Evolutionary conservation across 1,139 yeast species (phyloP), one percentile per base, ranked within the genome.

Genomic region (Debaryomyces coudertii): DNA sequence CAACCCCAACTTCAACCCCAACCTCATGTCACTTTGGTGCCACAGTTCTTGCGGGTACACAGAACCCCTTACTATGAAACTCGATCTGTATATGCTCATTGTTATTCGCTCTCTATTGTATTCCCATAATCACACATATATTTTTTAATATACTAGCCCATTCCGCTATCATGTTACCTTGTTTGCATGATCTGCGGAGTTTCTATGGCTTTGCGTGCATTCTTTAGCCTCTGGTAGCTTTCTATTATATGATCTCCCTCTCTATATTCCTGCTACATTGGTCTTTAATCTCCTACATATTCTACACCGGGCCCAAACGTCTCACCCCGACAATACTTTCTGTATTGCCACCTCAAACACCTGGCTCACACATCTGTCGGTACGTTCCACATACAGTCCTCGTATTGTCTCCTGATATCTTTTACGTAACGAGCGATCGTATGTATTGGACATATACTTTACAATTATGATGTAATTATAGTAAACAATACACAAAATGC

Each of bases 401-500:
- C 29, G 38, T 35, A 35, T 35, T 22, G n/a, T 22, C 28, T 6
- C 18, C 30, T 25, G 28, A 36, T 16, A 22, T 24, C 22, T 36
- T n/a, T 20, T 33, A 33, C 23, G 40, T 36, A 36, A 18, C 30
- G 40, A 16, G 18, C 23, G 7, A 25, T 24, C 40, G 31, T 25
- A 36, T 25, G 30, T 30, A 15, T 15, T 16, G 20, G 22, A 25
- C 41, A 16, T 11, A 18, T 28, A 16, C 41, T 38, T 28, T 28
- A 38, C 41, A 38, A 25, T 33, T 42, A 35, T 42, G 44, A 42
- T 36, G 44, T 42, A 42, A 42, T 36, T 23, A 15, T 9, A 20
- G 40, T 42, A 42, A 42, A 42, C 36, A 42, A 18, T 29, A 36
- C 44, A 42, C 44, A 42, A 42, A 42, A 16, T 8, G 15, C 33